phyloP scores from a whole-genome alignment of 257 asterid species.

The Leptodermis oblonga region DNA sequence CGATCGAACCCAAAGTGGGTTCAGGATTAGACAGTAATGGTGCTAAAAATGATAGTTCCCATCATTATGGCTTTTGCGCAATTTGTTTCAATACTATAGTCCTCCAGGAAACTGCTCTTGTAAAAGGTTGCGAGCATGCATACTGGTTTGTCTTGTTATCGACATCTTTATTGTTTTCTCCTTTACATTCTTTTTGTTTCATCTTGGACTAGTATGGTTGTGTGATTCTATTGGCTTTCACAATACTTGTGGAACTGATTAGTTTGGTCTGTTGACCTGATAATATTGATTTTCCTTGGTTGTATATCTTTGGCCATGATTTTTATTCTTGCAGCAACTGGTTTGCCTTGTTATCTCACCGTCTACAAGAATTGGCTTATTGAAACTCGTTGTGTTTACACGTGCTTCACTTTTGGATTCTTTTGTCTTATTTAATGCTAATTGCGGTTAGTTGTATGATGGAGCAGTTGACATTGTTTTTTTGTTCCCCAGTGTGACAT shows the following conservation, averaged over 20 bases:
- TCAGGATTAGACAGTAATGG: background rate
- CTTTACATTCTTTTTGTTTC: background rate
- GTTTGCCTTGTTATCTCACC: background rate
- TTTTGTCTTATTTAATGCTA: background rate
- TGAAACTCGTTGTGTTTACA: background rate
- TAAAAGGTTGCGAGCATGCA: conserved; percentile 99
- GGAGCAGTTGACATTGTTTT: background rate
- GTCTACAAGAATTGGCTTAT: background rate
- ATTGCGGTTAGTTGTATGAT: background rate
- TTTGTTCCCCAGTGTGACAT: conserved; percentile 53
- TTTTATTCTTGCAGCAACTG: background rate
- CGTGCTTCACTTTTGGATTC: background rate
- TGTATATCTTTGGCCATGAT: background rate
- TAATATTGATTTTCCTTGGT: background rate
- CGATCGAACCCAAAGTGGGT: background rate
- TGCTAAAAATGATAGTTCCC: background rate
- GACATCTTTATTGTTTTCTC: background rate
- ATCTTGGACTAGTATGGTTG: background rate
- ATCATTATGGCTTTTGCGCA: conserved; percentile 69
- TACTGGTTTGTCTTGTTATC: conserved; percentile 73
- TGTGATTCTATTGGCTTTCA: background rate
- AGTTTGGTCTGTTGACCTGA: background rate
- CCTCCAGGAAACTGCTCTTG: conserved; percentile 87
- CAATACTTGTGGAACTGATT: background rate
- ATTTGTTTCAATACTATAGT: conserved; percentile 68